These are phyloP conservation scores for Calonectria honghensis DNA, from an alignment of 2,329 filamentous ascomycete species.

Conservation along the genomic window DNA sequence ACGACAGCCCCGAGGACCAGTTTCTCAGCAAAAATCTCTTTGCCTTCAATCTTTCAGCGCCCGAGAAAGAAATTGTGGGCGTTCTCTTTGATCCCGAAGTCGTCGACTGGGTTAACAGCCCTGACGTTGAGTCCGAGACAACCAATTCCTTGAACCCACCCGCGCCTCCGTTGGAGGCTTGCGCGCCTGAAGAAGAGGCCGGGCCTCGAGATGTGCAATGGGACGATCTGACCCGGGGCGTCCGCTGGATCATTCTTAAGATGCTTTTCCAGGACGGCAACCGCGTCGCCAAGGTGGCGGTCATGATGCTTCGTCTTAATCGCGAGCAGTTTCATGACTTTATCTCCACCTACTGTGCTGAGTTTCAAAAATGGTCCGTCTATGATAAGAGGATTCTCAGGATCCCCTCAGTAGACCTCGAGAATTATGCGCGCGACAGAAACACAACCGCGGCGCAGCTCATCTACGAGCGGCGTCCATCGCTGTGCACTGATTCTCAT, in stretches of 20 bases:
- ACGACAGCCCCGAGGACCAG: background rate
- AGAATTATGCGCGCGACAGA: slow-evolving; percentile 34
- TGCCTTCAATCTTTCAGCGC: background rate
- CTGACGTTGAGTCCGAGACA: background rate
- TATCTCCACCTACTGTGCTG: slow-evolving; percentile 47
- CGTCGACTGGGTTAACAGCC: slow-evolving; percentile 43
- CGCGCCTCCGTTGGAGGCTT: background rate
- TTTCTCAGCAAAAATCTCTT: background rate
- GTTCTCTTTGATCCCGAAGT: slow-evolving; percentile 34
- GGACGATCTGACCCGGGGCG: slow-evolving; percentile 52
- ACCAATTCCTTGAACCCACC: background rate
- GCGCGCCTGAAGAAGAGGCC: background rate
- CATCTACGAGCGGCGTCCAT: slow-evolving; percentile 48
- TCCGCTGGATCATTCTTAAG: slow-evolving; percentile 54
- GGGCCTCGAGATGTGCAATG: slow-evolving; percentile 36
- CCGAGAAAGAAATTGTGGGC: slow-evolving; percentile 20
- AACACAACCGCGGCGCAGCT: slow-evolving; percentile 37
- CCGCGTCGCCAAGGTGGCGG: slow-evolving; percentile 47
- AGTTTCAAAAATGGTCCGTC: slow-evolving; percentile 44
- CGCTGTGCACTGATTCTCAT: slow-evolving; percentile 51
- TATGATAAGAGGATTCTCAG: slow-evolving; percentile 45
- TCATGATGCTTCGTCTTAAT: slow-evolving; percentile 46
- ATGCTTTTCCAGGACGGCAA: slow-evolving; percentile 44
- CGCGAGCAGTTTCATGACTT: slow-evolving; percentile 51
- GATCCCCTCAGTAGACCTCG: slow-evolving; percentile 41